A percentile compares a stretch with the other conserved stretches of the same genome.
phyloP scores from a whole-genome alignment of 2,329 filamentous ascomycete species.

The Karstenula rhodostoma region DNA sequence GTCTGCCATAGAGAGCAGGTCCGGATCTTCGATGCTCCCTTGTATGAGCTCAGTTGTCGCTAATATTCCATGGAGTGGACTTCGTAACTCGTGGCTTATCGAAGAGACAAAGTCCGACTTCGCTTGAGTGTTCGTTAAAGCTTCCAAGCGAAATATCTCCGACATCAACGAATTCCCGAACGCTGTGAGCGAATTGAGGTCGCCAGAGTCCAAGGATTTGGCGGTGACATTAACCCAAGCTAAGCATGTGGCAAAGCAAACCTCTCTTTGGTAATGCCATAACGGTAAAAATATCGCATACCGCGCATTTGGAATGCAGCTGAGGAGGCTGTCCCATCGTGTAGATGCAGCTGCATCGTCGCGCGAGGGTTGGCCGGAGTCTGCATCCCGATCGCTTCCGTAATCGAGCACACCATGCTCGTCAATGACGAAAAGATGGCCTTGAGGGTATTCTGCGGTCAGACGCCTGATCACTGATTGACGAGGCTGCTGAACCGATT shows the following conservation, averaged over 20 bases:
- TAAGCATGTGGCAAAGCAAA: slow-evolving; percentile 29
- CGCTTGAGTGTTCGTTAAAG: slow-evolving; percentile 43
- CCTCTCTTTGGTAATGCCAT: slow-evolving; percentile 36
- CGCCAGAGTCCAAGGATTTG: slow-evolving; percentile 23
- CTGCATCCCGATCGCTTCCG: background rate
- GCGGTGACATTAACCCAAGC: slow-evolving; percentile 27
- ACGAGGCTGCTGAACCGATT: background rate
- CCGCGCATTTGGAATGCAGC: slow-evolving; percentile 17
- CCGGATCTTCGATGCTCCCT: no score
- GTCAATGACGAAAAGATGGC: slow-evolving; percentile 20
- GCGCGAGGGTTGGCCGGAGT: background rate
- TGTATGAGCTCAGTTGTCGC: slow-evolving; percentile 60
- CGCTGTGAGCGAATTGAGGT: slow-evolving; percentile 20
- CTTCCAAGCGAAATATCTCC: slow-evolving; percentile 49
- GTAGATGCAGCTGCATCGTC: background rate
- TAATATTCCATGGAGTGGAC: slow-evolving; percentile 50
- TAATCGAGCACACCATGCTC: slow-evolving; percentile 18
- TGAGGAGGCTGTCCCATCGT: slow-evolving; percentile 15
- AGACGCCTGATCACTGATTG: slow-evolving; percentile 21
- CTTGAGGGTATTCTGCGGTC: slow-evolving; percentile 17
- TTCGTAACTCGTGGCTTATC: slow-evolving; percentile 62
- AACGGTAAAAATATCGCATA: slow-evolving; percentile 32
- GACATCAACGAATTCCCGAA: slow-evolving; percentile 9
- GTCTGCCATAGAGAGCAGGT: no score
- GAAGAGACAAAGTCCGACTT: slow-evolving; percentile 63